These are phyloP conservation scores for Kodamaea restingae DNA, from an alignment of 805 yeast genomes.

Conservation along the genomic window DNA sequence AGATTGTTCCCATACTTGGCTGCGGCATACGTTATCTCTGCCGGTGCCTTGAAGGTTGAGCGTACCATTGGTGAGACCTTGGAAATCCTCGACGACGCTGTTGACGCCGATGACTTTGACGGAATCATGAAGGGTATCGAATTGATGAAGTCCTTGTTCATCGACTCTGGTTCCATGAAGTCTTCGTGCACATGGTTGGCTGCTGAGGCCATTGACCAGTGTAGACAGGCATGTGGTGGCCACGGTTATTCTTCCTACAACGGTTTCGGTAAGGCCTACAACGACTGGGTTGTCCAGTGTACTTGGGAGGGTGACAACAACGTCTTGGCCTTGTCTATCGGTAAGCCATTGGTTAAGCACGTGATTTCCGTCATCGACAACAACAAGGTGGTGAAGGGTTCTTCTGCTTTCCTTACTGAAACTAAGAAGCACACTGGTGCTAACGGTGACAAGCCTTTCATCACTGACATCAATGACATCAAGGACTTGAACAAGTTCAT, in stretches of 20 bases:
- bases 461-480: slow-evolving; percentile 25
- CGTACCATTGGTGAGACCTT: slow-evolving; percentile 48
- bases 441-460: slow-evolving; percentile 20
- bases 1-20: slow-evolving; percentile 84
- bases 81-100: slow-evolving; percentile 51
- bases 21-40: slow-evolving; percentile 68
- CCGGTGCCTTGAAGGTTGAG: slow-evolving; percentile 63
- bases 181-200: slow-evolving; percentile 88
- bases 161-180: slow-evolving; percentile 82
- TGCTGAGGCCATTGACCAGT: slow-evolving; percentile 76
- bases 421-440: slow-evolving; percentile 23
- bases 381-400: slow-evolving; percentile 45
- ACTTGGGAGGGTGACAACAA: slow-evolving; percentile 99
- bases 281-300: slow-evolving; percentile 96
- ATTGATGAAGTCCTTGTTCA: slow-evolving; percentile 72
- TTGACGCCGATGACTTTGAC: slow-evolving; percentile 45
- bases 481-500: slow-evolving; percentile 29
- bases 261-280: slow-evolving; percentile 83
- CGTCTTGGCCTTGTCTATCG: slow-evolving; percentile 77
- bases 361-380: slow-evolving; percentile 31
- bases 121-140: slow-evolving; percentile 46
- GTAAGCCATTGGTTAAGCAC: slow-evolving; percentile 65
- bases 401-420: slow-evolving; percentile 40
- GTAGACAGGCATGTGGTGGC: slow-evolving; percentile 94
- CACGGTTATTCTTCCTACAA: slow-evolving; percentile 94